A percentile compares a stretch with the other conserved stretches of the same genome.
These are phyloP conservation scores for Populus nigra DNA, from an alignment of 345 rosid genomes.

Conservation along the genomic window DNA sequence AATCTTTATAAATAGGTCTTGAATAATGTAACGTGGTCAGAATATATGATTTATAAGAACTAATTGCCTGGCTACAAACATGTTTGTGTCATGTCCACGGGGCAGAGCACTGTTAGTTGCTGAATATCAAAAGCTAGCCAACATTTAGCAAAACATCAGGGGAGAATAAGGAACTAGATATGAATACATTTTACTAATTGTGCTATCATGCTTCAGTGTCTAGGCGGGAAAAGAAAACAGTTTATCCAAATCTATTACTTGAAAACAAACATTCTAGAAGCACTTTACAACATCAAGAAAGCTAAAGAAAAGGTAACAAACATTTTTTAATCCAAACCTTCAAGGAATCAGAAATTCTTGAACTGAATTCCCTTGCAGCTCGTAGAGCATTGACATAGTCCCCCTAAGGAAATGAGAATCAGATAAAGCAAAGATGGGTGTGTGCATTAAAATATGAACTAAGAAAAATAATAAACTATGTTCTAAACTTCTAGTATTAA, in stretches of 20 bases:
- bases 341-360: constrained; percentile 22
- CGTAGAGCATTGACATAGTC: constrained; percentile 26
- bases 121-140: neutral
- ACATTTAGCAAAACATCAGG: neutral
- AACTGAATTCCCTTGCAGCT: constrained; percentile 28
- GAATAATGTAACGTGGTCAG: neutral
- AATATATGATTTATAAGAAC: neutral
- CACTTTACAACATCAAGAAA: neutral
- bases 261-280: neutral
- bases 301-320: neutral
- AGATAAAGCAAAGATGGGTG: constrained; percentile 7
- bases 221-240: neutral
- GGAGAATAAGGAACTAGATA: neutral
- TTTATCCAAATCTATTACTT: neutral
- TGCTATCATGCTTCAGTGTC: neutral
- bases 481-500: constrained; percentile 3
- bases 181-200: neutral
- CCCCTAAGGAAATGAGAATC: constrained; percentile 19
- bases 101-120: neutral
- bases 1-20: neutral
- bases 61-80: neutral
- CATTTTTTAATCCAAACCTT: constrained; percentile 24
- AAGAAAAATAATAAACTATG: too few species aligned
- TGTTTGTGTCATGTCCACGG: neutral
- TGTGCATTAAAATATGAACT: too few species aligned